Evolutionary conservation across 2,329 filamentous ascomycete species (phyloP).

Genomic region (Fusarium austroafricanum): DNA sequence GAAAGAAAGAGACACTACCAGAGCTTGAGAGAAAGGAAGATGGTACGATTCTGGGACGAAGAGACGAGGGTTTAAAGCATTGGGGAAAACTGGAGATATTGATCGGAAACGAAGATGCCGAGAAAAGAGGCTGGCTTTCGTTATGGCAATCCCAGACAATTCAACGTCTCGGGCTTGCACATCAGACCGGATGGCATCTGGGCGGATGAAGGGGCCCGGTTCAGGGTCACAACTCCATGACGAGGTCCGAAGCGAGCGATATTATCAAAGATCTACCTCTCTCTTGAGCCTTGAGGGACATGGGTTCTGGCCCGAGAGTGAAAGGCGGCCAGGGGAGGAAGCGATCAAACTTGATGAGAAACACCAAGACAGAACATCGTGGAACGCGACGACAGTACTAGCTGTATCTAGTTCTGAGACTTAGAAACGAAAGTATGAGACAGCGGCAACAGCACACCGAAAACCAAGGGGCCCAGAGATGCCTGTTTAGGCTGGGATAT

Average conservation of each 20-base stretch:
- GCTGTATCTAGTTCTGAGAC: constrained; percentile 27
- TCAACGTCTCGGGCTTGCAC: constrained; percentile 43
- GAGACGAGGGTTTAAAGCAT: constrained; percentile 49
- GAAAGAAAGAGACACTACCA: constrained; percentile 62
- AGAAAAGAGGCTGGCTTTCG: constrained; percentile 49
- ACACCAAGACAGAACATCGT: constrained; percentile 33
- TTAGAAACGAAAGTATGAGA: constrained; percentile 41
- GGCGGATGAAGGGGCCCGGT: constrained; percentile 41
- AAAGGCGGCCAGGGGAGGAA: constrained; percentile 13
- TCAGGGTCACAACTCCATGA: constrained; percentile 31
- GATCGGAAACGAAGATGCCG: constrained; percentile 50
- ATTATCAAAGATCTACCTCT: constrained; percentile 3
- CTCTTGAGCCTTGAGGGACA: constrained; percentile 2
- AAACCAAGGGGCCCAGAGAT: constrained; percentile 16
- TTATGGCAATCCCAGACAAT: constrained; percentile 51
- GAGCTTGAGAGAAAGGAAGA: constrained; percentile 57
- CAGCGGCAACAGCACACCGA: constrained; percentile 23
- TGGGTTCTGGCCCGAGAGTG: constrained; percentile 2
- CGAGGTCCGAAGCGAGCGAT: constrained; percentile 20
- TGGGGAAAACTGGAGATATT: constrained; percentile 49
- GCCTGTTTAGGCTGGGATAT: constrained; percentile 7
- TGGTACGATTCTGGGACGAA: constrained; percentile 47
- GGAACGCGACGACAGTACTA: constrained; percentile 22
- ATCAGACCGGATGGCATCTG: constrained; percentile 49
- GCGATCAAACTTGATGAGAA: constrained; percentile 43